These are phyloP conservation scores for Panicum virgatum DNA, from an alignment of 202 grass and related monocot genomes.

Conservation along the genomic window DNA sequence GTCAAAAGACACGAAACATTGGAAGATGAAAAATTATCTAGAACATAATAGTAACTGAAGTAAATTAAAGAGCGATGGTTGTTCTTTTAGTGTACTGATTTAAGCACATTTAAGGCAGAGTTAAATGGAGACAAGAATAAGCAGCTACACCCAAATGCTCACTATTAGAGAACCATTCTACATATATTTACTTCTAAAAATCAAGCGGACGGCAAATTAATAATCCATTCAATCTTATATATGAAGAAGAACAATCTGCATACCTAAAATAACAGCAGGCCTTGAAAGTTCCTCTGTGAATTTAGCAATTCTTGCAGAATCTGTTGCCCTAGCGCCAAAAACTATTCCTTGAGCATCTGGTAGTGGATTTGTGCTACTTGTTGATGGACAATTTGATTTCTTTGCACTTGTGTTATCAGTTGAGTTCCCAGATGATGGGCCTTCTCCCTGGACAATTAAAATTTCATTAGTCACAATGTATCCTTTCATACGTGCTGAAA, in stretches of 20 bases:
- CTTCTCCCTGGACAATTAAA: constrained; percentile 45
- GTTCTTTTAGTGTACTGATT: neutral
- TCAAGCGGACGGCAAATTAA: neutral
- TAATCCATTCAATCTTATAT: constrained; percentile 1
- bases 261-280: constrained; percentile 81
- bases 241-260: neutral
- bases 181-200: neutral
- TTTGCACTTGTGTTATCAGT: constrained; percentile 37
- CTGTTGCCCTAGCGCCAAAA: constrained; percentile 78
- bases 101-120: neutral
- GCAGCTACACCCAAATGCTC: neutral
- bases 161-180: neutral
- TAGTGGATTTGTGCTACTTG: constrained; percentile 51
- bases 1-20: neutral
- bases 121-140: neutral
- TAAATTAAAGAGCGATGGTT: neutral
- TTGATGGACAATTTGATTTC: constrained; percentile 48
- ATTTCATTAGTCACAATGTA: neutral
- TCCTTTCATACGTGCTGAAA: neutral
- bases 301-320: constrained; percentile 78
- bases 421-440: constrained; percentile 40
- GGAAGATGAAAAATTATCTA: neutral
- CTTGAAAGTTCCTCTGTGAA: constrained; percentile 74
- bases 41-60: constrained; percentile 4
- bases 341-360: constrained; percentile 60